These are phyloP conservation scores for Leccinum laetum DNA, from an alignment of 1,284 basidiomycete genomes.

Conservation along the genomic window DNA sequence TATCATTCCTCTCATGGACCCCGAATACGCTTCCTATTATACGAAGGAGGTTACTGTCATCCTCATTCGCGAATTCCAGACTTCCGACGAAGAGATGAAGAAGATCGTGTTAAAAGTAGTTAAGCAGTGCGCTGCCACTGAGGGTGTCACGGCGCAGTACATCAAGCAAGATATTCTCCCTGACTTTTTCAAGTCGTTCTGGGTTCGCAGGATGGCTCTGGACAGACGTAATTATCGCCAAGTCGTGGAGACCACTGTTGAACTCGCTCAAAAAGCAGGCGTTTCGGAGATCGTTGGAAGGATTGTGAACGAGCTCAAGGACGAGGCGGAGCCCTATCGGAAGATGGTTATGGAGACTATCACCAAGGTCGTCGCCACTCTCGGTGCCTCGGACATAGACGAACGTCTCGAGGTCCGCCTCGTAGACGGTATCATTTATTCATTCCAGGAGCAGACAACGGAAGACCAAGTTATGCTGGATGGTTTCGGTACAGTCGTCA, in stretches of 20 bases:
- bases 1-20: conserved; percentile 99
- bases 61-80: conserved; percentile 99
- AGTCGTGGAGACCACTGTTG: conserved; percentile 98
- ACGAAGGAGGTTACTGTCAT: conserved; percentile 98
- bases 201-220: conserved; percentile 97
- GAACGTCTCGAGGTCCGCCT: conserved; percentile 93
- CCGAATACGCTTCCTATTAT: conserved; percentile 98
- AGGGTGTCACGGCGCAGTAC: conserved; percentile 92
- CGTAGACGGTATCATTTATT: conserved; percentile 98
- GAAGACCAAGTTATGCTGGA: conserved; percentile 99
- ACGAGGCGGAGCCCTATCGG: conserved; percentile 95
- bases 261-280: conserved; percentile 95
- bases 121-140: conserved; percentile 96
- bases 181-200: conserved; percentile 99
- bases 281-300: conserved; percentile 95
- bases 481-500: conserved; percentile 97
- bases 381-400: conserved; percentile 96
- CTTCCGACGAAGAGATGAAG: conserved; percentile 99
- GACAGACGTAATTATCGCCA: conserved; percentile 97
- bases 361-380: conserved; percentile 90
- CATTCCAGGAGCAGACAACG: conserved; percentile 99
- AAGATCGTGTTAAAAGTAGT: conserved; percentile 89
- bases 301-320: conserved; percentile 96
- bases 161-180: conserved; percentile 98
- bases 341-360: conserved; percentile 99